Conservation (phyloP, 2,329 filamentous ascomycete genomes). For the Chaetoscypha palmicola region DNA sequence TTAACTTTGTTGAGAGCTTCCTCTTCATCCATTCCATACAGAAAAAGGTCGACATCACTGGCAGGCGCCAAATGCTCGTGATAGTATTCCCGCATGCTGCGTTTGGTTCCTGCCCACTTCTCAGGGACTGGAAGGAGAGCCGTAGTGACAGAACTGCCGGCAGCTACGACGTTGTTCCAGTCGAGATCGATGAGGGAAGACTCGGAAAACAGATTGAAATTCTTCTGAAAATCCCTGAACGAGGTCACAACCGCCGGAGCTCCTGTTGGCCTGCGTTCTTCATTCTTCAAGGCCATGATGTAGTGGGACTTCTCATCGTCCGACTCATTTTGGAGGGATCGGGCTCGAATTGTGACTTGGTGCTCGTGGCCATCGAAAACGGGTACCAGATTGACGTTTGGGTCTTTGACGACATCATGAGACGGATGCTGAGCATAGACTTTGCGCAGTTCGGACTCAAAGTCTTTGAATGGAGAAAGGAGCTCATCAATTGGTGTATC, state of each 20-base stretch:
- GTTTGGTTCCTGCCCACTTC: conserved; percentile 55
- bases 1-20: conserved; percentile 78
- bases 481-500: conserved; percentile 49
- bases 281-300: conserved; percentile 59
- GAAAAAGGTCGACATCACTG: conserved; percentile 80
- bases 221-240: conserved; percentile 65
- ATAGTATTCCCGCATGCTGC: conserved; percentile 63
- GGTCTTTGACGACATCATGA: conserved; percentile 50
- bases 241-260: conserved; percentile 61
- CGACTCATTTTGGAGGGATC: conserved; percentile 50
- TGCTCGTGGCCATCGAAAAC: conserved; percentile 53
- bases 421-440: conserved; percentile 61
- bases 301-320: conserved; percentile 56
- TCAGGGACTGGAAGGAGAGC: conserved; percentile 65
- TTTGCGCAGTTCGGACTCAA: conserved; percentile 59
- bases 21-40: conserved; percentile 72
- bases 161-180: conserved; percentile 76
- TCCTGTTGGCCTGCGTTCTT: conserved; percentile 54
- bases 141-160: conserved; percentile 75
- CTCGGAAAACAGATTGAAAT: conserved; percentile 79
- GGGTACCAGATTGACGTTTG: conserved; percentile 56
- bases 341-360: conserved; percentile 54
- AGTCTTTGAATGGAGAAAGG: conserved; percentile 58
- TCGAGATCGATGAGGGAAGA: conserved; percentile 67
- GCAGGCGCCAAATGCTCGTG: conserved; percentile 75